Conservation (phyloP, 352 stramenopile species). For the Globisporangium canariense region DNA sequence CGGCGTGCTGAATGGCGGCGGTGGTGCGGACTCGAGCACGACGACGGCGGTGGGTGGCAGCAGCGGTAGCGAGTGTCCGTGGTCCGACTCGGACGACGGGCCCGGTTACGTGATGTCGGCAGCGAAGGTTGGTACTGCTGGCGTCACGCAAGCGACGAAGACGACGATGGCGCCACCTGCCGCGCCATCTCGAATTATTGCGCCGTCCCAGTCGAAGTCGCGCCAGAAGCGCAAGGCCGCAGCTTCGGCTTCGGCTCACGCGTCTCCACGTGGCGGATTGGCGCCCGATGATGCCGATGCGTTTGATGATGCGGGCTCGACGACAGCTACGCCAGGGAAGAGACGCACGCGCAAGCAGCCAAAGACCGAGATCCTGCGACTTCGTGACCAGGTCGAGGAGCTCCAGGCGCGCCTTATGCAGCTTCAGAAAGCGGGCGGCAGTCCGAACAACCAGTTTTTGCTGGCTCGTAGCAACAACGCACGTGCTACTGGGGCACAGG, state of each 20-base stretch:
- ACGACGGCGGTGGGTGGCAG: background rate
- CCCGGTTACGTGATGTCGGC: background rate
- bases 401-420: constrained; percentile 12
- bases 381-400: constrained; percentile 15
- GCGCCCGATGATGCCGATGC: background rate
- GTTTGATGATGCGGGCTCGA: background rate
- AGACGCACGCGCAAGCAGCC: constrained; percentile 11
- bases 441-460: background rate
- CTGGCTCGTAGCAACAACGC: no score
- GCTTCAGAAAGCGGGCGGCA: constrained; percentile 10
- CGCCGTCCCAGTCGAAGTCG: background rate
- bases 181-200: no score
- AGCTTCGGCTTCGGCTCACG: background rate
- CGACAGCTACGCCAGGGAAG: background rate
- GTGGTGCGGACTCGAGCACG: background rate
- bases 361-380: constrained; percentile 12
- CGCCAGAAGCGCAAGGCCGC: constrained; percentile 12
- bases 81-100: constrained; percentile 9
- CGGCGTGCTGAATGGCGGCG: background rate
- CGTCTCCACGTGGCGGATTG: background rate
- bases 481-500: background rate
- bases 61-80: constrained; percentile 13
- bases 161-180: background rate
- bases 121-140: background rate
- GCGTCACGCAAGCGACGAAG: background rate